Base-by-base conservation (phyloP, 2,329 filamentous ascomycete species). In the Paecilomyces formosus region DNA sequence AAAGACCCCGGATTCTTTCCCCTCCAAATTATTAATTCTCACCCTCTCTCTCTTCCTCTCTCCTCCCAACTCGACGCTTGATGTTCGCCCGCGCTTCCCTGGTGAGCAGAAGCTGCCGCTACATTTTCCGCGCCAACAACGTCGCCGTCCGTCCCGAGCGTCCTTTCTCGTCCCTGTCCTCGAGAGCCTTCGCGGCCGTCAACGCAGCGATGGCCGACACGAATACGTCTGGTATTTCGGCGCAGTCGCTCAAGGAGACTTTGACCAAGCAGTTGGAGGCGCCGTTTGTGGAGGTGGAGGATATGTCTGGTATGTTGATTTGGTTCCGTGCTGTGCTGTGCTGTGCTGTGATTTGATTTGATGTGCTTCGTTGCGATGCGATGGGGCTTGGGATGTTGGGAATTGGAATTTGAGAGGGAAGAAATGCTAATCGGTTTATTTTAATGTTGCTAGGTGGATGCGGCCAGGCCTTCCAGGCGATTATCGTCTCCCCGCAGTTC, bases 231-330 rank as follows among this genome's bases (percentile, higher is more conserved):
- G 82, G 81, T 62, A 87, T 96, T 68, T 93, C 91, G 51, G 86
- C 91, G 60, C 85, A 86, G 39, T 82, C 81, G 54, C 81, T 97
- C 57, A 86, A 83, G 69, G 78, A 79, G 51, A 89, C 88, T 60
- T 82, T 97, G 65, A 82, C 80, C 39, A 79, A 88, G 66, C 85
- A 86, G 63, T 80, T 97, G 57, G 81, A 85, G 58, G 91, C 92
- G 22, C 81, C 82, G 28, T 85, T 95, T 77, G 91, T 96, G 63
- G 87, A 94, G 68, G 91, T 97, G 66, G 88, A 90, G 63, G 93
- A 97, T 77, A 86, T 96, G 81, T 96, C 92, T 63, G 93, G 92
- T 96, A 83, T 60, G 79, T 33, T 63, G 33, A 28, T 55, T 58
- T 60, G 58, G 60, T 57, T 24, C 45, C 35, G 22, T 39, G 31